Evolutionary conservation across 2,329 filamentous ascomycete genomes (phyloP).

Genomic region (Dactylellina parvicollis): DNA sequence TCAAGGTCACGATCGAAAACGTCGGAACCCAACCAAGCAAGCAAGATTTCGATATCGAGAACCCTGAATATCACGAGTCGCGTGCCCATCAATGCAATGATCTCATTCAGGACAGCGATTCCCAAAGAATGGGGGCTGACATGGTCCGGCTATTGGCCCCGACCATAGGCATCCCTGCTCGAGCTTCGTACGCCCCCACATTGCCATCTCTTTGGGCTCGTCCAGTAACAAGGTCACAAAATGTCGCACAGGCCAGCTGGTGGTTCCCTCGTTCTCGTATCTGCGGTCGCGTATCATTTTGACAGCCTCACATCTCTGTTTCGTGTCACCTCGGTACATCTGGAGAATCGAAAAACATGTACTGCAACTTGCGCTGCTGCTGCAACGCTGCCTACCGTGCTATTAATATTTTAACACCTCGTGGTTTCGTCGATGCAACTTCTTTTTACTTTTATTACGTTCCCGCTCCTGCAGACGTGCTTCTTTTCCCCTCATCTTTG

Average conservation of each 20-base stretch:
- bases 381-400: too few relatives aligned
- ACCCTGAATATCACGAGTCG: slow-evolving; percentile 8
- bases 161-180: slow-evolving; percentile 23
- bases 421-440: slow-evolving; percentile 18
- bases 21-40: neutral
- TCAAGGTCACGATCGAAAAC: neutral
- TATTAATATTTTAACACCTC: too few relatives aligned
- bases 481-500: slow-evolving; percentile 6
- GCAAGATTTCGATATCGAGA: neutral
- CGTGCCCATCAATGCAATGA: slow-evolving; percentile 9
- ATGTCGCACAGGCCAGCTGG: slow-evolving; percentile 26
- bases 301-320: slow-evolving; percentile 36
- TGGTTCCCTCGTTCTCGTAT: slow-evolving; percentile 20
- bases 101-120: slow-evolving; percentile 6
- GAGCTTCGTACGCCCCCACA: slow-evolving; percentile 39
- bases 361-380: neutral
- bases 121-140: neutral
- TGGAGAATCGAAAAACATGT: neutral
- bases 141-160: neutral
- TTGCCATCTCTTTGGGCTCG: slow-evolving; percentile 10
- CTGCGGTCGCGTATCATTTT: slow-evolving; percentile 37
- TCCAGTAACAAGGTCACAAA: neutral
- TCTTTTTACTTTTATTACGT: neutral
- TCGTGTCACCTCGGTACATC: slow-evolving; percentile 29
- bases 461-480: slow-evolving; percentile 11